Evolutionary conservation across 2,329 filamentous ascomycete genomes (phyloP).

Genomic region (Colletotrichum camelliae): DNA sequence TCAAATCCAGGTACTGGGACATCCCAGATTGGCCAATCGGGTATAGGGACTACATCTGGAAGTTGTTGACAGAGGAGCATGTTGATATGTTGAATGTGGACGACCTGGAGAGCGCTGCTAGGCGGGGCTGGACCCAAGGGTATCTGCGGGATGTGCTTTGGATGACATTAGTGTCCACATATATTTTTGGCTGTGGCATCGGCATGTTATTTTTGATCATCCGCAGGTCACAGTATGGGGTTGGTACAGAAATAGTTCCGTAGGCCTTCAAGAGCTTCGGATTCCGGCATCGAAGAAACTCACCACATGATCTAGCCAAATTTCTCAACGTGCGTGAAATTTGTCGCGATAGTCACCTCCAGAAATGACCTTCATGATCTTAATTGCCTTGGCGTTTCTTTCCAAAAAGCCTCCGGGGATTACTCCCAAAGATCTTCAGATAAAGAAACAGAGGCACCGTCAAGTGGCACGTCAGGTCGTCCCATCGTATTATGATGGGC

Average conservation of each 20-base stretch:
- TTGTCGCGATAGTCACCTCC: background rate
- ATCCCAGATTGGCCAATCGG: constrained; percentile 60
- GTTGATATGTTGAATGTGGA: constrained; percentile 67
- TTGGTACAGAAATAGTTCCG: too few relatives aligned
- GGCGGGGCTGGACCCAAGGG: background rate
- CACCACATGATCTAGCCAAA: background rate
- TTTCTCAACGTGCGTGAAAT: background rate
- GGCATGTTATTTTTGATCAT: too few relatives aligned
- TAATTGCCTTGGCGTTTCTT: background rate
- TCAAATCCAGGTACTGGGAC: constrained; percentile 67
- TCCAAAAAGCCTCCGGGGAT: background rate
- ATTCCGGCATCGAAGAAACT: background rate
- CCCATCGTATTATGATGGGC: background rate
- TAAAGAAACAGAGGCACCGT: background rate
- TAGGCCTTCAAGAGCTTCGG: background rate
- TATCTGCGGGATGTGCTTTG: background rate
- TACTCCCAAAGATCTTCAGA: background rate
- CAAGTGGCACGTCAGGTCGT: background rate
- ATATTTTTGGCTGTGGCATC: background rate
- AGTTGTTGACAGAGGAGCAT: constrained; percentile 55
- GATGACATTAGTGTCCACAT: background rate
- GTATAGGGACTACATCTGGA: constrained; percentile 60
- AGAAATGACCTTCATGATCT: background rate
- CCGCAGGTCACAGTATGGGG: too few relatives aligned
- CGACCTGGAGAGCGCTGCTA: constrained; percentile 45